phyloP scores from a whole-genome alignment of 345 rosid genomes.

The Mercurialis annua region DNA sequence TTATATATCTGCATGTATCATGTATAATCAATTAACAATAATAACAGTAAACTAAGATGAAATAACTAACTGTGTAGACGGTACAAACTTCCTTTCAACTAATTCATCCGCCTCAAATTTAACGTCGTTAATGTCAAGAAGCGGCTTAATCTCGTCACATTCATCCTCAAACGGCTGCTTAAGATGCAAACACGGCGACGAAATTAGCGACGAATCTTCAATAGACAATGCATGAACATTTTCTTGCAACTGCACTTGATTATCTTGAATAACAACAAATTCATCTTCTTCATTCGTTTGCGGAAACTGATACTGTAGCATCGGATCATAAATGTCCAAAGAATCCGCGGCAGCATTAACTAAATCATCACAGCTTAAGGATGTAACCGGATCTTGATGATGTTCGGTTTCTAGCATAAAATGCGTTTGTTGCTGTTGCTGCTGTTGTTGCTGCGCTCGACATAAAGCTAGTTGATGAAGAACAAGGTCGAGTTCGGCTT shows the following conservation, averaged over 20 bases:
- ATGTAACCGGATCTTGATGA: not conserved
- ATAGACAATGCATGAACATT: constrained; percentile 1
- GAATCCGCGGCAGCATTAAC: not conserved
- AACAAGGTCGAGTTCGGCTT: constrained; percentile 72
- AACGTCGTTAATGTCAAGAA: constrained; percentile 22
- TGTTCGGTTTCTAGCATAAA: constrained; percentile 6
- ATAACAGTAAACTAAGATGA: constrained; percentile 35
- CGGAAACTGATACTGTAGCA: constrained; percentile 3
- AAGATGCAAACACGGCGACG: constrained; percentile 12
- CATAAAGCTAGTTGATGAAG: constrained; percentile 59
- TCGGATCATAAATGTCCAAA: constrained; percentile 17
- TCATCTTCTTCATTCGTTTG: constrained; percentile 12
- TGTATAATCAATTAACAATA: too few species aligned
- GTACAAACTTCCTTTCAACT: constrained; percentile 46
- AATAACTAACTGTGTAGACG: constrained; percentile 49
- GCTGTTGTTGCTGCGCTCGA: constrained; percentile 18
- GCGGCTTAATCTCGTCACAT: constrained; percentile 8
- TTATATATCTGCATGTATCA: too few species aligned
- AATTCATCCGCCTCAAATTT: constrained; percentile 24
- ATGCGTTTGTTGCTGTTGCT: constrained; percentile 12
- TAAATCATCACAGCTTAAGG: constrained; percentile 12
- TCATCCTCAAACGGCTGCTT: constrained; percentile 1
- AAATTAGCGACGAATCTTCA: constrained; percentile 7
- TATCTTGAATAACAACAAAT: constrained; percentile 2
- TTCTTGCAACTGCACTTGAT: not conserved